A percentile compares a stretch with the other conserved stretches of the same genome.
Evolutionary conservation across 2,329 filamentous ascomycete species (phyloP).

Genomic region (Colletotrichum sp.): DNA sequence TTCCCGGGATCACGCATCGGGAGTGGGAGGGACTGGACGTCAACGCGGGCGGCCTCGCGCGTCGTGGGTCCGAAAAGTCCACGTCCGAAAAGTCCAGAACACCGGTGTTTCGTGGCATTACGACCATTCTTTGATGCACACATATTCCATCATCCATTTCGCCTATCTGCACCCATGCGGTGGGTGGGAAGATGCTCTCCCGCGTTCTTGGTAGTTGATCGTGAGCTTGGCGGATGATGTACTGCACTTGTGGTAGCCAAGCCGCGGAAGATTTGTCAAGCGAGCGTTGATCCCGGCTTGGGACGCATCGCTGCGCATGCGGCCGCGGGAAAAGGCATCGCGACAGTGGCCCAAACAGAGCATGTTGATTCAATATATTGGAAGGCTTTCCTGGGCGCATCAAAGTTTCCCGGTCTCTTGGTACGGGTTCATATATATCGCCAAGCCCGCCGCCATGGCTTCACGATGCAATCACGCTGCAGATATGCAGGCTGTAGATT

Average conservation of each 20-base stretch:
- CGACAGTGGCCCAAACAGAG: background rate
- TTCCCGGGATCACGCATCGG: background rate
- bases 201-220: constrained; percentile 12
- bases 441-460: constrained; percentile 1
- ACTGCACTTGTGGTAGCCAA: background rate
- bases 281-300: constrained; percentile 11
- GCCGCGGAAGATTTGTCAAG: constrained; percentile 7
- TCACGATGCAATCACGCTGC: background rate
- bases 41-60: background rate
- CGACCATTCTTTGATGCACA: background rate
- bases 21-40: background rate
- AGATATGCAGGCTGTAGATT: background rate
- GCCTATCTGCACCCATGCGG: background rate
- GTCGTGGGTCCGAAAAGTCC: background rate
- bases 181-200: background rate
- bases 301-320: background rate
- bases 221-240: constrained; percentile 7
- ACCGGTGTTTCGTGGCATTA: background rate
- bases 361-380: background rate
- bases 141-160: background rate
- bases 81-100: background rate
- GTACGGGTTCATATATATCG: background rate
- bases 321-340: background rate
- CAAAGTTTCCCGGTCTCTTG: background rate
- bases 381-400: background rate